Evolutionary conservation across 2,329 filamentous ascomycete genomes (phyloP).

Genomic region (Fonsecaea nubica): DNA sequence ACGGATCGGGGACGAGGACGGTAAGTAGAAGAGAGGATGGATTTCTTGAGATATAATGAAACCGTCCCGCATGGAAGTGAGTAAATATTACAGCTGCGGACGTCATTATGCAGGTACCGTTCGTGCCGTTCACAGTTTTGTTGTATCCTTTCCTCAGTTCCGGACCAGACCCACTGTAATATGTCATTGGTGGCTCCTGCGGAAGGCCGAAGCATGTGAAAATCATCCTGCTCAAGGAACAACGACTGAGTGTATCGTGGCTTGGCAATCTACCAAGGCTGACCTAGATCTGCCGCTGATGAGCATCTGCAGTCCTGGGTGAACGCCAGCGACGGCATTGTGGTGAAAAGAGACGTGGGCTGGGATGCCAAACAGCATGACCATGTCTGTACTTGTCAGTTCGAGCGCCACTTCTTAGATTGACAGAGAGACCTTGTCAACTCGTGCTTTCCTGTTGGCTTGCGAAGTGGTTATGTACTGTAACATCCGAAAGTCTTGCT

Average conservation of each 20-base stretch:
- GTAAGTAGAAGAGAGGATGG: background rate
- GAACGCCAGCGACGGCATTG: background rate
- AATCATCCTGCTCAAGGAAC: background rate
- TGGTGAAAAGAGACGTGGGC: background rate
- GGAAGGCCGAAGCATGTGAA: constrained; percentile 21
- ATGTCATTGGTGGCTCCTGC: constrained; percentile 20
- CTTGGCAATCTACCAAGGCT: background rate
- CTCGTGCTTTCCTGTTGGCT: background rate
- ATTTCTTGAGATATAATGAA: background rate
- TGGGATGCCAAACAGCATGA: background rate
- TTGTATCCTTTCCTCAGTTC: background rate
- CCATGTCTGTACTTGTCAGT: too few species aligned
- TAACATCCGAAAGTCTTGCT: too few species aligned
- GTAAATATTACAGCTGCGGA: background rate
- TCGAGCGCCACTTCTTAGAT: background rate
- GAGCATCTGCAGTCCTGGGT: background rate
- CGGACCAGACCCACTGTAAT: constrained; percentile 2
- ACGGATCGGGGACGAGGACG: background rate
- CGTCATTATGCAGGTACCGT: constrained; percentile 23
- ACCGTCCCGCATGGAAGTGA: too few species aligned
- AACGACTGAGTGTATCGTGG: background rate
- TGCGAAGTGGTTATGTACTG: background rate
- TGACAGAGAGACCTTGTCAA: background rate
- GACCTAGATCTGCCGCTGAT: background rate
- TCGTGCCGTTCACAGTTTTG: background rate